A percentile compares a stretch with the other conserved stretches of the same genome.
These are phyloP conservation scores for Lichtheimia corymbifera DNA, from an alignment of 371 early-diverging fungal species.

Conservation along the genomic window DNA sequence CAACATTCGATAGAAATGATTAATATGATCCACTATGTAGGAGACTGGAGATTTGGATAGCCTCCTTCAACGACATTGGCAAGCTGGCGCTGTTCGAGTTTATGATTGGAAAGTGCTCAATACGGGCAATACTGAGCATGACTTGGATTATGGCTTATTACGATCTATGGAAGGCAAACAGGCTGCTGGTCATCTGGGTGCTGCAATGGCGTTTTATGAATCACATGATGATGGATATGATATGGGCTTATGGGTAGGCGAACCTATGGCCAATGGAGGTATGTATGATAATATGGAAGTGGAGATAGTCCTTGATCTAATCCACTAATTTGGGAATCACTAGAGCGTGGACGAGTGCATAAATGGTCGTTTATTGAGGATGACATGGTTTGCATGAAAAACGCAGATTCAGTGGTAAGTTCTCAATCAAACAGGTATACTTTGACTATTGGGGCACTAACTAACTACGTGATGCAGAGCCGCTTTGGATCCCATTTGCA, in stretches of 20 bases:
- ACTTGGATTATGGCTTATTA: constrained; percentile 20
- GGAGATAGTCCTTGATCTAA: neutral
- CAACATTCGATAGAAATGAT: too few relatives aligned
- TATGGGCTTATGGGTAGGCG: constrained; percentile 43
- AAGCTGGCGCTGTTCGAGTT: constrained; percentile 42
- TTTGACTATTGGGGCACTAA: neutral
- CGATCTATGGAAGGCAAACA: constrained; percentile 28
- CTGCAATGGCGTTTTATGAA: constrained; percentile 28
- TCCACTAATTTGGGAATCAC: too few relatives aligned
- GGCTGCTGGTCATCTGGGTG: constrained; percentile 47
- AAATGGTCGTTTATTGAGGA: constrained; percentile 19
- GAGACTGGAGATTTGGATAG: too few relatives aligned
- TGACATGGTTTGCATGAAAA: constrained; percentile 22
- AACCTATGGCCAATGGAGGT: constrained; percentile 51
- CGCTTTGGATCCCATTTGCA: constrained; percentile 43
- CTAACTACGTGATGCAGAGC: constrained; percentile 21
- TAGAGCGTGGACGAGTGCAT: constrained; percentile 44
- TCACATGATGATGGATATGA: constrained; percentile 1
- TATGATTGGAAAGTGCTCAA: constrained; percentile 23
- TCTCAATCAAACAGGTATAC: neutral
- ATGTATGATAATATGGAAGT: neutral
- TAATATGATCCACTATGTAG: too few relatives aligned
- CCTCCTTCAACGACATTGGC: constrained; percentile 33
- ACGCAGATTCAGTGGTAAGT: constrained; percentile 21
- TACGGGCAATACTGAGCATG: neutral